These are phyloP conservation scores for Coniosporium apollinis DNA, from an alignment of 495 filamentous ascomycete genomes.

Conservation along the genomic window DNA sequence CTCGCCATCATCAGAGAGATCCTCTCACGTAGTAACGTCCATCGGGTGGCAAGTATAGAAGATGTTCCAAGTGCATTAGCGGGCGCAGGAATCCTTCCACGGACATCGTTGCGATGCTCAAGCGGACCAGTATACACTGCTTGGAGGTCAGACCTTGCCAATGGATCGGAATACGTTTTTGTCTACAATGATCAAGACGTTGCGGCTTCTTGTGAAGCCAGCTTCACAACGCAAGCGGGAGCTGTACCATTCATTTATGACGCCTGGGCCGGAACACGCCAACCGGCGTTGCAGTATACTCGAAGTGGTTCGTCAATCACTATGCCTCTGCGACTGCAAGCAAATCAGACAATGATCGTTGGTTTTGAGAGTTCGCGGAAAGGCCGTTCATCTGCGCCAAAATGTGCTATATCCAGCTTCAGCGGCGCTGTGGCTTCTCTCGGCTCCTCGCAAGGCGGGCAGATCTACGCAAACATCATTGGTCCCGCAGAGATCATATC, in stretches of 20 bases:
- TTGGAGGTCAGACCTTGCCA: conserved; percentile 17
- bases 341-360: conserved; percentile 12
- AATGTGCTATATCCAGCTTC: background rate
- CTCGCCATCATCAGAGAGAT: conserved; percentile 6
- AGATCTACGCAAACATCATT: conserved; percentile 3
- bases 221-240: background rate
- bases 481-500: conserved; percentile 3
- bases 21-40: conserved; percentile 11
- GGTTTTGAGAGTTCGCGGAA: conserved; percentile 3
- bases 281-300: conserved; percentile 5
- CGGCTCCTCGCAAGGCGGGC: background rate
- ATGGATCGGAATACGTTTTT: conserved; percentile 22
- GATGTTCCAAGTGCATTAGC: conserved; percentile 15
- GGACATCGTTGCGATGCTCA: conserved; percentile 9
- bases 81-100: conserved; percentile 11
- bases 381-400: background rate
- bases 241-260: conserved; percentile 11
- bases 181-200: conserved; percentile 22
- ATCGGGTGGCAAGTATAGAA: conserved; percentile 6
- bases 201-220: conserved; percentile 2
- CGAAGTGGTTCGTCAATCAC: conserved; percentile 2
- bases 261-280: conserved; percentile 10
- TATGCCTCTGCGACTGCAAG: conserved; percentile 6
- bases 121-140: conserved; percentile 24
- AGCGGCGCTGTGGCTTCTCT: background rate